These are phyloP conservation scores for Nemania sp. DNA, from an alignment of 2,329 filamentous ascomycete genomes.

Conservation along the genomic window DNA sequence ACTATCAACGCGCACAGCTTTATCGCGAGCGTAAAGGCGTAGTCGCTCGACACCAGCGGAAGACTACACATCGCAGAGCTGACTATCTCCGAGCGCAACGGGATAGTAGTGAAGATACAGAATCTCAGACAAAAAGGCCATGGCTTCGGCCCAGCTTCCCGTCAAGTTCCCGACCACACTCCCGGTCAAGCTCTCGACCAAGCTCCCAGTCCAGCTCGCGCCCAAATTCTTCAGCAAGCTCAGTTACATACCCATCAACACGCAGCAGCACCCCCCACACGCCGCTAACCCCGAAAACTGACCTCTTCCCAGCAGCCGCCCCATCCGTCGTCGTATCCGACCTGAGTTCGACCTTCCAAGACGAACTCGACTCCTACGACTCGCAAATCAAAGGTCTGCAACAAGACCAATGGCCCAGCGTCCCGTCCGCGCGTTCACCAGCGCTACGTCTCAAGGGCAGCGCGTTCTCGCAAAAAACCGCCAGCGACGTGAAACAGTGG, in stretches of 20 bases:
- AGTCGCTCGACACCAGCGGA: not conserved
- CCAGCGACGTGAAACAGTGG: constrained; percentile 18
- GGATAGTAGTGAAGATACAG: not conserved
- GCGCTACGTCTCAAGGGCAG: constrained; percentile 5
- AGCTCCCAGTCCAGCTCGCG: no score
- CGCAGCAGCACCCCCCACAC: no score
- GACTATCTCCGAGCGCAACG: not conserved
- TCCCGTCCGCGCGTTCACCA: not conserved
- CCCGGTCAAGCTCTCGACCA: no score
- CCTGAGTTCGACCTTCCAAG: not conserved
- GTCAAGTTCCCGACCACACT: no score
- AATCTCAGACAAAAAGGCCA: no score
- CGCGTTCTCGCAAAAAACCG: constrained; percentile 14
- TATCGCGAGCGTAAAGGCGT: constrained; percentile 19
- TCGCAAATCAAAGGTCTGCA: constrained; percentile 1
- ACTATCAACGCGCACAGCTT: constrained; percentile 16
- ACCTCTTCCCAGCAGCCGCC: not conserved
- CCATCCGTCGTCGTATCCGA: not conserved
- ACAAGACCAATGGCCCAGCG: constrained; percentile 11
- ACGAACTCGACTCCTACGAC: constrained; percentile 18
- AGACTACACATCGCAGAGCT: not conserved
- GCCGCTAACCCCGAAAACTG: not conserved
- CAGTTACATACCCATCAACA: no score
- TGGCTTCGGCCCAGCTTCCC: not conserved
- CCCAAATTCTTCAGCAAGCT: no score